phyloP scores from a whole-genome alignment of 306 rosid species.

The Quillaja saponaria region DNA sequence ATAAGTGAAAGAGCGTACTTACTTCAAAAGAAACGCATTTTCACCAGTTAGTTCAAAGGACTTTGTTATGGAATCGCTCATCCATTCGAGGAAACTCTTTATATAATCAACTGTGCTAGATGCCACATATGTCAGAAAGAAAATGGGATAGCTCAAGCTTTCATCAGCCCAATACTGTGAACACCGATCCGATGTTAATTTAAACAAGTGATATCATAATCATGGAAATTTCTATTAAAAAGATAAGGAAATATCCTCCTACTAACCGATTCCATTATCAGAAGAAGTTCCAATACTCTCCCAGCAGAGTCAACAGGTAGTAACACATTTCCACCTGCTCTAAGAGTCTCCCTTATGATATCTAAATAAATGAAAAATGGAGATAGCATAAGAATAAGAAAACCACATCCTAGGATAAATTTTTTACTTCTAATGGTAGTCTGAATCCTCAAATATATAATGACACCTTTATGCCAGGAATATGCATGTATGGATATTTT shows the following conservation, averaged over 20 bases:
- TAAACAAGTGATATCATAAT: background rate
- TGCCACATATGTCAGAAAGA: slow-evolving; percentile 78
- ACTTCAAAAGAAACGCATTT: slow-evolving; percentile 86
- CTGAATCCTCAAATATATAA: slow-evolving; percentile 16
- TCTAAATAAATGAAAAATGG: slow-evolving; percentile 42
- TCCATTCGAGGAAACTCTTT: slow-evolving; percentile 96
- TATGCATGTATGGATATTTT: background rate
- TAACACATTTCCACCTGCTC: slow-evolving; percentile 82
- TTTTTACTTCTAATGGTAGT: slow-evolving; percentile 21
- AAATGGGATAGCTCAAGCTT: slow-evolving; percentile 73
- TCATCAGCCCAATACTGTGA: slow-evolving; percentile 96
- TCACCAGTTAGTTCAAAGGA: slow-evolving; percentile 93
- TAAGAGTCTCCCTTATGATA: slow-evolving; percentile 75
- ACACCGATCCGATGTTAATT: slow-evolving; percentile 35
- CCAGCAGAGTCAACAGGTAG: slow-evolving; percentile 92
- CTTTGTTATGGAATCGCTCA: slow-evolving; percentile 95
- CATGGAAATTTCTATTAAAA: background rate
- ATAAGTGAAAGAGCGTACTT: slow-evolving; percentile 41
- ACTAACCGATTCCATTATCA: slow-evolving; percentile 85
- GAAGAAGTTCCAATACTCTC: slow-evolving; percentile 82
- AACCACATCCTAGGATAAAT: slow-evolving; percentile 13
- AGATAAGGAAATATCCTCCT: slow-evolving; percentile 21
- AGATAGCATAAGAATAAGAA: slow-evolving; percentile 34
- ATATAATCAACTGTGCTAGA: slow-evolving; percentile 88
- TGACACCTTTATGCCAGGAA: slow-evolving; percentile 7